Evolutionary conservation across 192 early-diverging fungal species (phyloP).

Genomic region (Phycomyces blakesleeanus): DNA sequence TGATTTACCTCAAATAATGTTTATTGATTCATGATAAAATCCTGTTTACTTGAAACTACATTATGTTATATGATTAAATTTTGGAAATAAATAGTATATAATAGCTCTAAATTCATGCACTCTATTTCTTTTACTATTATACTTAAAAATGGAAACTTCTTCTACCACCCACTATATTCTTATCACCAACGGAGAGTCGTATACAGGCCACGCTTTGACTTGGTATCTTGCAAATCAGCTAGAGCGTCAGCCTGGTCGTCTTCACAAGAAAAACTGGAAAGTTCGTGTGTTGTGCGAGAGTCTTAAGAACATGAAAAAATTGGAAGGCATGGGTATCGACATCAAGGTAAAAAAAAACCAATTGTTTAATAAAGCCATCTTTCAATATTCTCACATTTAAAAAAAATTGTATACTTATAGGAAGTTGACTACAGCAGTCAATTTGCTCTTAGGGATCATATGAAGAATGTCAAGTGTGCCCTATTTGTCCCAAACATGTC

Average conservation of each 20-base stretch:
- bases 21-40: too few species aligned
- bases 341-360: neutral
- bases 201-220: neutral
- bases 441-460: neutral
- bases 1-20: too few species aligned
- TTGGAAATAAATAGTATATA: too few species aligned
- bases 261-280: neutral
- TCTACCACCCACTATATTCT: neutral
- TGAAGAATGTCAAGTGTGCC: neutral
- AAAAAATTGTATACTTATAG: neutral
- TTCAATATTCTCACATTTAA: neutral
- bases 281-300: neutral
- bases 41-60: too few species aligned
- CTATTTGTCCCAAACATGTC: neutral
- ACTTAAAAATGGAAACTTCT: neutral
- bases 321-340: neutral
- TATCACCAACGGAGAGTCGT: slow-evolving; percentile 1
- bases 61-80: too few species aligned
- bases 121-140: too few species aligned
- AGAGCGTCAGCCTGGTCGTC: neutral
- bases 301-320: neutral
- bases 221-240: slow-evolving; percentile 4
- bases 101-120: too few species aligned
- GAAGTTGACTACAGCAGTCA: slow-evolving; percentile 3
- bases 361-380: neutral